Base-by-base conservation (phyloP, 495 filamentous ascomycete genomes). In the Penicillium silybi region DNA sequence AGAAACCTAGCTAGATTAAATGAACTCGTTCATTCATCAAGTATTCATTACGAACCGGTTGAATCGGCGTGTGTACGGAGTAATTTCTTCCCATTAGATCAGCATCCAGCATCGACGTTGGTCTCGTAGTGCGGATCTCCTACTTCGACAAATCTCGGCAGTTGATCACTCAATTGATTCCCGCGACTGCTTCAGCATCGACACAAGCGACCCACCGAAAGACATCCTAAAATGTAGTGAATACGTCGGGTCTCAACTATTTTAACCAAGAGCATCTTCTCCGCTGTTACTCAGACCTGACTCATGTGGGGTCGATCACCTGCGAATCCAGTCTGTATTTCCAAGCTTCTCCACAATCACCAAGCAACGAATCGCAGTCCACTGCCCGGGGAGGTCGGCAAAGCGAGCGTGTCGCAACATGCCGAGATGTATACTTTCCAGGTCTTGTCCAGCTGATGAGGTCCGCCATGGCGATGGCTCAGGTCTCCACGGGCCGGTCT, bases 211-310 rank as follows among this genome's bases (percentile, higher is more conserved):
- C 40, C 47, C 39, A 50, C 25, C 22, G 18, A 25, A 29, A 29
- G 7, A 13, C 29, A 32, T 32, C 29, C 11, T 2, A 32, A 32
- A 2, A 10, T 10, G 9, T 32, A 13, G 29, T 32, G 29, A 32
- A 32, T 32, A 10, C 9, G 29, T 32, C 13, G 4, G 11, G 1
- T 32, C 3, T 32, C 29, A 13, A 32, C 22, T 22, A 41, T 29
- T 29, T 39, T 27, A 16, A 5, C 34, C 10, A n/a, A n/a, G n/a
- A n/a, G n/a, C n/a, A 5, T 10, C 18, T 35, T 45, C 60, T 51
- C 58, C 63, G 54, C 55, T 23, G 58, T 68, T 66, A 66, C 61
- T 66, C 63, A 71, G 64, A 42, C 45, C 63, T 71, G 57, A 71
- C 58, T 70, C 61, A 72, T 72, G 69, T 72, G 66, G 66, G 69